These are phyloP conservation scores for Plasmodium yoelii DNA, from an alignment of 169 alveolate species.

Conservation along the genomic window DNA sequence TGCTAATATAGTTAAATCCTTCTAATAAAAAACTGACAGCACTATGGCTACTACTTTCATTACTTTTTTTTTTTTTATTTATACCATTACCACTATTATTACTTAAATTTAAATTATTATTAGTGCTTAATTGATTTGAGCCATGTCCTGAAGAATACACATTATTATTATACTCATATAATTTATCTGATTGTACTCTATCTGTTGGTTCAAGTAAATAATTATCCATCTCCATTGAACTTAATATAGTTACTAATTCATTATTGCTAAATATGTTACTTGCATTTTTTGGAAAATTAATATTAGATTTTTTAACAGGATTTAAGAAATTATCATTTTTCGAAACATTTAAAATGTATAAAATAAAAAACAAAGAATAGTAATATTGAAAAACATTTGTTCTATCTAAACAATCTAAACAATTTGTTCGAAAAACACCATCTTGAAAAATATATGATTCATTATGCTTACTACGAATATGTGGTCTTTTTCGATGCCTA, in stretches of 20 bases:
- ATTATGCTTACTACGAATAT: background rate
- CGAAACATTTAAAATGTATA: constrained; percentile 44
- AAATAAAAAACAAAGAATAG: constrained; percentile 58
- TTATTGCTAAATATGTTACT: constrained; percentile 35
- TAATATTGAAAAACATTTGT: constrained; percentile 96
- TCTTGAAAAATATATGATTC: constrained; percentile 80
- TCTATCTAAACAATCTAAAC: constrained; percentile 98
- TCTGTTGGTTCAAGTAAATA: constrained; percentile 49
- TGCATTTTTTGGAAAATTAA: constrained; percentile 54
- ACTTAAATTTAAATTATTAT: background rate
- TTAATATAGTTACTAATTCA: constrained; percentile 26
- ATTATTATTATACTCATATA: constrained; percentile 25
- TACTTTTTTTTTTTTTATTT: background rate
- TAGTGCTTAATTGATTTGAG: background rate
- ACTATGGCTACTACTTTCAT: background rate
- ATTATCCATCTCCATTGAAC: constrained; percentile 54
- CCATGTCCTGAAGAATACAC: too few relatives aligned
- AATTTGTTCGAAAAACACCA: constrained; percentile 96
- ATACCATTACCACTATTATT: background rate
- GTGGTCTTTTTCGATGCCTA: background rate
- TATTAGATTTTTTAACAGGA: constrained; percentile 38
- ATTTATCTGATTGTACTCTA: constrained; percentile 3
- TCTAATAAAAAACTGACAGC: background rate
- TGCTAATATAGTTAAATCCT: constrained; percentile 13
- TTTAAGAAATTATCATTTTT: constrained; percentile 51